Evolutionary conservation across 371 early-diverging fungal species (phyloP).

Genomic region (Mucor saturninus): DNA sequence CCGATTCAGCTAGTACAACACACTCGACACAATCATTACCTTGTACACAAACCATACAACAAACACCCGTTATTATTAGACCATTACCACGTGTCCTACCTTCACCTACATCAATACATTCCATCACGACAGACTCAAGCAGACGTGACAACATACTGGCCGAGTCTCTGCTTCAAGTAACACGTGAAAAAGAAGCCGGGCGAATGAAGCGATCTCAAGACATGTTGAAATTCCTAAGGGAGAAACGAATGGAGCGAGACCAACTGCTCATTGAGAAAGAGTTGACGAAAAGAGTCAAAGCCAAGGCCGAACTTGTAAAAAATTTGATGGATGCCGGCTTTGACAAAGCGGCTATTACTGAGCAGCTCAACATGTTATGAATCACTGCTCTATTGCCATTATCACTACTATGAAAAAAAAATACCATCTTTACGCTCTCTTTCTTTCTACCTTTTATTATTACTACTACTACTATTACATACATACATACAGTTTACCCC

Average conservation of each 20-base stretch:
- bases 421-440: neutral
- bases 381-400: neutral
- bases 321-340: constrained; percentile 51
- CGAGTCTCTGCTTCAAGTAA: constrained; percentile 42
- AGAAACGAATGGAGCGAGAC: constrained; percentile 48
- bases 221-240: constrained; percentile 47
- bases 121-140: neutral
- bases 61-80: constrained; percentile 25
- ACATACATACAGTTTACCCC: neutral
- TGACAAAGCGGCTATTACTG: constrained; percentile 46
- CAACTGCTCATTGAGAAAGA: constrained; percentile 50
- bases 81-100: constrained; percentile 34
- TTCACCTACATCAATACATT: constrained; percentile 13
- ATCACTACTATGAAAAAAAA: neutral
- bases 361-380: constrained; percentile 42
- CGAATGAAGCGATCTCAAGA: constrained; percentile 50
- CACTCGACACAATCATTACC: constrained; percentile 29
- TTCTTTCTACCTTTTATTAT: neutral
- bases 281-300: constrained; percentile 45
- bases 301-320: constrained; percentile 52
- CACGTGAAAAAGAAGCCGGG: constrained; percentile 51
- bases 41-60: constrained; percentile 1
- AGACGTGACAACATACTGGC: constrained; percentile 30
- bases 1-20: constrained; percentile 22
- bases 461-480: neutral